Percentiles rank a stretch among this genome's conserved stretches.
phyloP scores from a whole-genome alignment of 2,329 filamentous ascomycete species.

The Pseudovirgaria hyperparasitica region DNA sequence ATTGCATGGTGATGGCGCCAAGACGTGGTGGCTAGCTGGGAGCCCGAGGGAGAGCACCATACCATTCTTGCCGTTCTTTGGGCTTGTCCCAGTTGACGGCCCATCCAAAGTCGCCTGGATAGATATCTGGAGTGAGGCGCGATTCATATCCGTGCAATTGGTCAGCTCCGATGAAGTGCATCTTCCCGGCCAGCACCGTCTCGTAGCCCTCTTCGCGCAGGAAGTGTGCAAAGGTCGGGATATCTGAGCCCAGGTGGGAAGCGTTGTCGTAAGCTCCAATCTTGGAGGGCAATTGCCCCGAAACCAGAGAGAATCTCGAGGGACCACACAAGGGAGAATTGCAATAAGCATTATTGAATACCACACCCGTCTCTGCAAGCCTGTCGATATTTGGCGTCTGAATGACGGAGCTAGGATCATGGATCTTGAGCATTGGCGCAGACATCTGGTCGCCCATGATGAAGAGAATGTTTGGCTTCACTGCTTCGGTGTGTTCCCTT shows the following conservation, averaged over 20 bases:
- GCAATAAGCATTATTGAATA: conserved; percentile 91
- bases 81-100: conserved; percentile 92
- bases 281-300: conserved; percentile 79
- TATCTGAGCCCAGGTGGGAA: conserved; percentile 67
- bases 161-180: conserved; percentile 87
- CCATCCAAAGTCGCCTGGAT: conserved; percentile 90
- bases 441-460: conserved; percentile 97
- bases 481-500: conserved; percentile 10
- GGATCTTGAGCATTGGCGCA: conserved; percentile 81
- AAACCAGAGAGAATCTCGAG: conserved; percentile 89
- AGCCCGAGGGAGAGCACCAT: too few species aligned
- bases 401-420: conserved; percentile 79
- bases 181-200: conserved; percentile 84
- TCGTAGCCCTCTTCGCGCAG: conserved; percentile 75
- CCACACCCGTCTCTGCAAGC: conserved; percentile 67
- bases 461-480: conserved; percentile 67
- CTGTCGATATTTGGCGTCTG: conserved; percentile 83
- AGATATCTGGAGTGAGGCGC: conserved; percentile 87
- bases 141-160: conserved; percentile 84
- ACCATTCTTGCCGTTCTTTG: conserved; percentile 76
- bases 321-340: conserved; percentile 87
- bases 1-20: too few species aligned
- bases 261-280: conserved; percentile 91
- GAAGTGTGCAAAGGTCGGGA: conserved; percentile 88
- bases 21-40: too few species aligned